Percentiles rank a stretch among this genome's conserved stretches.
Conservation (phyloP, 495 filamentous ascomycete species). For the Rhypophila decipiens region DNA sequence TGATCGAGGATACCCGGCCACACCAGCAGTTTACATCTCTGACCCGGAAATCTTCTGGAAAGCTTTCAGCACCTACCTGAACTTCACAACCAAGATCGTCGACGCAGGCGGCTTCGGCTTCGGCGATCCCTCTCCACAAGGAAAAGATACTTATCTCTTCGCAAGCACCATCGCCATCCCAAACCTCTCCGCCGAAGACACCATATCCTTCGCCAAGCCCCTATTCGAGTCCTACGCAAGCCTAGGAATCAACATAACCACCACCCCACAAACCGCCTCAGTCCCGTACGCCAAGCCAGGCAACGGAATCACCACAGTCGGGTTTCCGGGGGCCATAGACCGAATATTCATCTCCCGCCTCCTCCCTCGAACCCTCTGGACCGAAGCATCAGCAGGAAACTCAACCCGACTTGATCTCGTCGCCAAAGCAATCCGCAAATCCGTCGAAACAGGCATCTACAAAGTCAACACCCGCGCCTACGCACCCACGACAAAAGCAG, state of each 20-base stretch:
- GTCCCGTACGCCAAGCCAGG: constrained; percentile 16
- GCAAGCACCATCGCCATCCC: constrained; percentile 24
- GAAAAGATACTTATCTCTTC: constrained; percentile 28
- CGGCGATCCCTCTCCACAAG: constrained; percentile 32
- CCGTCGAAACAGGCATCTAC: background rate
- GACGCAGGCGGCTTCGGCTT: constrained; percentile 40
- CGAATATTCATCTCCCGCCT: constrained; percentile 27
- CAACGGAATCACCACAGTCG: background rate
- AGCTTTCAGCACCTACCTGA: constrained; percentile 36
- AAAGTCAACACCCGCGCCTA: constrained; percentile 37
- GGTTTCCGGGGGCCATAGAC: constrained; percentile 18
- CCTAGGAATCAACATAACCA: constrained; percentile 24
- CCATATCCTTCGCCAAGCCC: constrained; percentile 36
- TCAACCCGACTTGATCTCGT: background rate
- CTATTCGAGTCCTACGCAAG: constrained; percentile 32
- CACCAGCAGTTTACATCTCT: background rate
- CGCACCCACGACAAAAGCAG: constrained; percentile 21
- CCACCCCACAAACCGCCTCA: constrained; percentile 11
- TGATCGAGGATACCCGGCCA: constrained; percentile 10
- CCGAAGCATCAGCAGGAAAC: background rate
- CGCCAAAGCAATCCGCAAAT: background rate
- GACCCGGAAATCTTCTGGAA: constrained; percentile 46
- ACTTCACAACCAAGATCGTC: constrained; percentile 25
- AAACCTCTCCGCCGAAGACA: constrained; percentile 18
- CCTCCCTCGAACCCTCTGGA: background rate